A percentile compares a stretch with the other conserved stretches of the same genome.
phyloP scores from a whole-genome alignment of 192 early-diverging fungal species.

The Kappamyces sp. region DNA sequence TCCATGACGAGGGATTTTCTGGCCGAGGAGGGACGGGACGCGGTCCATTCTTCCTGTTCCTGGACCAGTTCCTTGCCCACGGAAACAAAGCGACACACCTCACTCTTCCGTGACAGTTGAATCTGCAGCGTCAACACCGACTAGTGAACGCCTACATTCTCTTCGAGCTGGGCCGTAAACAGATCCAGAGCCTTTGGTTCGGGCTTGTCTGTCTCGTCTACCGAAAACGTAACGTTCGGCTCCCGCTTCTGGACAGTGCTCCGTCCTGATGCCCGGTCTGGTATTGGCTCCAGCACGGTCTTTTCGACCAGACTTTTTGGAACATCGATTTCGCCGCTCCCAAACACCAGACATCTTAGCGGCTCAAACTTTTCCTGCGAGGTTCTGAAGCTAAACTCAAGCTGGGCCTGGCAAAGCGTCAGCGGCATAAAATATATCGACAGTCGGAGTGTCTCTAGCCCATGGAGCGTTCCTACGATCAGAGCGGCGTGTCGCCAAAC shows the following conservation, averaged over 20 bases:
- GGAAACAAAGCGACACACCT: conserved; percentile 9
- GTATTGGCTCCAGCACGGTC: too few species aligned
- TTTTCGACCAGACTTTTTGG: neutral
- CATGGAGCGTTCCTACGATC: conserved; percentile 2
- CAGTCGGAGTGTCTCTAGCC: neutral
- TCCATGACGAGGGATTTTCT: too few species aligned
- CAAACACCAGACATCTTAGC: conserved; percentile 3
- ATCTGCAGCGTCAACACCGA: too few species aligned
- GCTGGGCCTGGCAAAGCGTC: conserved; percentile 12
- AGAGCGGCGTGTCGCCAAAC: neutral
- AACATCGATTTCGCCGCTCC: conserved; percentile 6
- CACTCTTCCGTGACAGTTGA: too few species aligned
- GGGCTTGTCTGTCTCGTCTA: too few species aligned
- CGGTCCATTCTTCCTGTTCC: neutral
- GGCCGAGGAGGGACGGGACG: too few species aligned
- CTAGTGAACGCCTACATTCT: too few species aligned
- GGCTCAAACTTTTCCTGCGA: conserved; percentile 11
- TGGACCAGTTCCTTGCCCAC: neutral
- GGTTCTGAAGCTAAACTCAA: neutral
- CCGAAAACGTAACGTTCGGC: too few species aligned
- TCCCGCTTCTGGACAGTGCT: too few species aligned
- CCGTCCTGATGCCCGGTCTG: too few species aligned
- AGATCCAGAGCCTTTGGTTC: too few species aligned
- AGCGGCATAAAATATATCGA: conserved; percentile 3
- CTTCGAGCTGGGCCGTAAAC: too few species aligned